These are phyloP conservation scores for Trichocomaceae sp. DNA, from an alignment of 2,329 filamentous ascomycete species.

Conservation along the genomic window DNA sequence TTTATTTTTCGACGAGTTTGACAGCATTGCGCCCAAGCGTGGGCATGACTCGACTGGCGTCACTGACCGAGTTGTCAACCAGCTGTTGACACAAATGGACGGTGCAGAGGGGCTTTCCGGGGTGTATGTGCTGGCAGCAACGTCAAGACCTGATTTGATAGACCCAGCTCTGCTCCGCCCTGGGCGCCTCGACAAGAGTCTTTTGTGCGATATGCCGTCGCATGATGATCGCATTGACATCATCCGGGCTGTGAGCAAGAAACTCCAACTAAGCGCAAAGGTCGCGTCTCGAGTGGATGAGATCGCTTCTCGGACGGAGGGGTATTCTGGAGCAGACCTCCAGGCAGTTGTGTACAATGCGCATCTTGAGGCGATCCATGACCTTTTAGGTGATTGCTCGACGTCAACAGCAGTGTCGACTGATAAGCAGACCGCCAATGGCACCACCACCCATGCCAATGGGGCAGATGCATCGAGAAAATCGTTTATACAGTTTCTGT, in stretches of 20 bases:
- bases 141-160: conserved; percentile 86
- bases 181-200: conserved; percentile 83
- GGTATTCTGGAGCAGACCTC: conserved; percentile 88
- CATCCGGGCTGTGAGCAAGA: conserved; percentile 71
- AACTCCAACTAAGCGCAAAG: conserved; percentile 65
- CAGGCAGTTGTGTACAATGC: conserved; percentile 95
- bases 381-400: conserved; percentile 61
- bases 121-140: conserved; percentile 94
- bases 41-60: conserved; percentile 96
- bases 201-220: conserved; percentile 83
- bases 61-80: conserved; percentile 97
- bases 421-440: conserved; percentile 12
- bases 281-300: conserved; percentile 61
- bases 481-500: conserved; percentile 74
- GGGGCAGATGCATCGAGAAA: conserved; percentile 29
- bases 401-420: conserved; percentile 31
- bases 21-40: conserved; percentile 93
- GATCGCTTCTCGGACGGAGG: conserved; percentile 72
- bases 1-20: conserved; percentile 97
- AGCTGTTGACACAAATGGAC: conserved; percentile 97
- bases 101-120: conserved; percentile 90
- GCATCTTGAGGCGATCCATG: conserved; percentile 93
- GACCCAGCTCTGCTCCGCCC: conserved; percentile 89
- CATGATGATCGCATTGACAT: conserved; percentile 73
- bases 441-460: conserved; percentile 15